Percentiles rank a stretch among this genome's conserved stretches.
These are phyloP conservation scores for Barnettozyma sucrosica DNA, from an alignment of 805 yeast species.

Conservation along the genomic window DNA sequence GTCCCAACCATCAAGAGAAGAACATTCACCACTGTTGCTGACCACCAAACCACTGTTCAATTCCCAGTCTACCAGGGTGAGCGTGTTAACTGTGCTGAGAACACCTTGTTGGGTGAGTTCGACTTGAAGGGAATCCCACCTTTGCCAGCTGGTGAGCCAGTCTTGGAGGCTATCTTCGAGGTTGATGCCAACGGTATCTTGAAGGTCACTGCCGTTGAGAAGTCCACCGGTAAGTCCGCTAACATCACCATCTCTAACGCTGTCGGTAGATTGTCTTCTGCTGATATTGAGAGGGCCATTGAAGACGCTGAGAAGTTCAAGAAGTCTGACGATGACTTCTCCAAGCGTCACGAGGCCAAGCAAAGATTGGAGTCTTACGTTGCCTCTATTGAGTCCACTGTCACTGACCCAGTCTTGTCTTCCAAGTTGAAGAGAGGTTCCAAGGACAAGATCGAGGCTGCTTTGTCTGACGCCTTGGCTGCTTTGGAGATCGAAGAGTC, in stretches of 20 bases:
- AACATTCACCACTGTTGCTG: constrained; percentile 96
- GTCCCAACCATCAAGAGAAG: constrained; percentile 98
- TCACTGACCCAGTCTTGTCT: constrained; percentile 97
- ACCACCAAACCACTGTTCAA: constrained; percentile 99
- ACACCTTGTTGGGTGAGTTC: constrained; percentile 95
- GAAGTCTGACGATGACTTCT: constrained; percentile 98
- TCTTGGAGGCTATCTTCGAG: constrained; percentile 97
- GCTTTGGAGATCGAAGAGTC: constrained; percentile 96
- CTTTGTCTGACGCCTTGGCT: constrained; percentile 96
- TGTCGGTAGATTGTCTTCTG: constrained; percentile 94
- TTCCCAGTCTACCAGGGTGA: constrained; percentile 99
- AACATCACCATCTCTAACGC: constrained; percentile 99
- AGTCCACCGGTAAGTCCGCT: constrained; percentile 97
- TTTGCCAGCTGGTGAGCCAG: constrained; percentile 98
- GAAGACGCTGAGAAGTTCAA: constrained; percentile 98
- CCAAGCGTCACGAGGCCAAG: constrained; percentile 98
- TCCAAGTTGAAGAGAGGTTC: constrained; percentile 97
- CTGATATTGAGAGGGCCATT: constrained; percentile 97
- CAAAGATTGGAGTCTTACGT: constrained; percentile 99
- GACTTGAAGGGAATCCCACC: constrained; percentile 98
- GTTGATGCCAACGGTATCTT: constrained; percentile 99
- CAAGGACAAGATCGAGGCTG: constrained; percentile 95
- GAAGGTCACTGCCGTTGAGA: constrained; percentile 98
- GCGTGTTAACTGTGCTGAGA: constrained; percentile 94
- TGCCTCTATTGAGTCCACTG: constrained; percentile 88